Base-by-base conservation (phyloP, 2,329 filamentous ascomycete species). In the Claviceps maximensis region DNA sequence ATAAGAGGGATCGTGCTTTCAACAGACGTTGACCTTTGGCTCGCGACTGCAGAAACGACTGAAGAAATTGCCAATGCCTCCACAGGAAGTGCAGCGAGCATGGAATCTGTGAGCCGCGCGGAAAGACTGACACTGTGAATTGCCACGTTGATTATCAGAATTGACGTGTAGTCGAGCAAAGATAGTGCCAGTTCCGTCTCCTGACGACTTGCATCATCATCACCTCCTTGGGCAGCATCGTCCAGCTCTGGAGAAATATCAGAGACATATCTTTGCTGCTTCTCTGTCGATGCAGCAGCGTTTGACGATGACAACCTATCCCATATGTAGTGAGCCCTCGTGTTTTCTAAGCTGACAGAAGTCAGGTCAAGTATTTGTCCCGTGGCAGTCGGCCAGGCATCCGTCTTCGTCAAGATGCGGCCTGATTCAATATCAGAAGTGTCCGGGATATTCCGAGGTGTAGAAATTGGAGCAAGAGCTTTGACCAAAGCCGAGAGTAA, bases 101-200 rank as follows among this genome's bases (percentile, higher is more conserved):
- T 54, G n/a, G 54, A 49, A 23, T 63, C 61, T 17, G 59, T 53
- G 38, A 63, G 52, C 38, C 27, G 55, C n/a, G 58, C 59, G 4
- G 57, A 58, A 17, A 58, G 57, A 12, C 53, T 55, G 1, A 54
- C 31, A 45, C 61, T 59, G 6, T 58, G 47, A 15, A 19, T 45
- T 29, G 56, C 58, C 21, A 60, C 57, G 31, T 60, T 53, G 1
- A 38, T 47, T 8, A 61, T 53, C 8, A 63, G 50, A 13, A 51
- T 44, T 2, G 61, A 58, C 9, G 61, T 49, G n/a, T 50, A 50
- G 15, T 48, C 48, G 6, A 63, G 46, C 13, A 62, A 47, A 8
- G 58, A 59, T 29, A 58, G 27, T 3, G 52, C 40, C 9, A 54
- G 29, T 12, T 53, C 19, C 12, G 29, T 6, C 9, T 54, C 46